Percentiles rank a stretch among this genome's conserved stretches.
Conservation (phyloP, 768 basidiomycete species). For the Xerocomellus chrysenteron region DNA sequence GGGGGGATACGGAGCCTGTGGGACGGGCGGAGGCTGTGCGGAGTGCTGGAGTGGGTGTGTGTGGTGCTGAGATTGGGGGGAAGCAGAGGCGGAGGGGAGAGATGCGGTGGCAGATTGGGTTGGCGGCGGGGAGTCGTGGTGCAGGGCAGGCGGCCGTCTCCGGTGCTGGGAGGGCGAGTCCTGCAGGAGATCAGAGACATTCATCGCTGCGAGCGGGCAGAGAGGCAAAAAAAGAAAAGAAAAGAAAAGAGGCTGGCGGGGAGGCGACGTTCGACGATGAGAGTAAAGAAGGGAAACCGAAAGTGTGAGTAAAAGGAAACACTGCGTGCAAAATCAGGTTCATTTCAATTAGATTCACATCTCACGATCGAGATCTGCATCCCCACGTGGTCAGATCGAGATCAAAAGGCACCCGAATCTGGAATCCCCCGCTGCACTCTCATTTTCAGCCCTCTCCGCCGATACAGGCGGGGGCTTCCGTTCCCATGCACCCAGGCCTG, state of each 20-base stretch:
- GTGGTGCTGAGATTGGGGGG: conserved; percentile 33
- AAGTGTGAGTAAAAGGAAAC: conserved; percentile 31
- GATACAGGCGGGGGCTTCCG: neutral
- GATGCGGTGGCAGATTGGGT: conserved; percentile 28
- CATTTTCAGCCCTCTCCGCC: neutral
- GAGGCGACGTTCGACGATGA: conserved; percentile 13
- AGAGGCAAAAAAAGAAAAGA: neutral
- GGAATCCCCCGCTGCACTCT: too few species aligned
- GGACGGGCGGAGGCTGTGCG: conserved; percentile 12
- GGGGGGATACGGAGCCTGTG: conserved; percentile 22
- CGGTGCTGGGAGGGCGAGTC: conserved; percentile 65
- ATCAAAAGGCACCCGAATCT: conserved; percentile 17
- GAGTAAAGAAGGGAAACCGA: conserved; percentile 28
- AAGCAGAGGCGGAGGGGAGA: conserved; percentile 29
- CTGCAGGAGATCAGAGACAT: conserved; percentile 67
- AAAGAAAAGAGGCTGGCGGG: too few species aligned
- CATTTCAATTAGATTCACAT: conserved; percentile 37
- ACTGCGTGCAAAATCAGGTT: conserved; percentile 29
- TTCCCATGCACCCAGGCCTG: too few species aligned
- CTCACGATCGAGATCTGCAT: conserved; percentile 31
- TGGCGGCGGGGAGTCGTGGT: conserved; percentile 25
- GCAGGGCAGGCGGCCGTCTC: conserved; percentile 28
- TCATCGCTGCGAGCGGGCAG: conserved; percentile 40
- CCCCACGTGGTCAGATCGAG: conserved; percentile 33
- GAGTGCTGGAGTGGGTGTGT: conserved; percentile 22